Conservation (phyloP, 2,329 filamentous ascomycete species). For the Hypoxylon sp. region DNA sequence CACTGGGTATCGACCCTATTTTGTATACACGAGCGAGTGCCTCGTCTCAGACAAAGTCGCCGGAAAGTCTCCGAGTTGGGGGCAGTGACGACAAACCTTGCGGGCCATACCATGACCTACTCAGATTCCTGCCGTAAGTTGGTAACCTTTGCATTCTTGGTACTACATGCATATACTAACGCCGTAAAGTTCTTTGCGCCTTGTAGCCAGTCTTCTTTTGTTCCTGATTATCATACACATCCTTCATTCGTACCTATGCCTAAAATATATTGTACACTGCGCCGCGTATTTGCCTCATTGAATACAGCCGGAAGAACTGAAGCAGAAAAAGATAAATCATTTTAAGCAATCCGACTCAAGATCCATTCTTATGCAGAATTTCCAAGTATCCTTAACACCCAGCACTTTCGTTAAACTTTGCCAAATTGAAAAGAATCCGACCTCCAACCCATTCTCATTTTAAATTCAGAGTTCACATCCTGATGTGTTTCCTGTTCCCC, state of each 20-base stretch:
- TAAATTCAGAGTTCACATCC: neutral
- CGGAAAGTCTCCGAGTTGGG: slow-evolving; percentile 42
- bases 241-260: neutral
- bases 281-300: neutral
- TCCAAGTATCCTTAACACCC: neutral
- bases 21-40: slow-evolving; percentile 15
- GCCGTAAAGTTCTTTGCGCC: neutral
- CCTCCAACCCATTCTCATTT: neutral
- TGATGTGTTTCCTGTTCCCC: neutral
- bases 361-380: neutral
- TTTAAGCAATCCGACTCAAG: too few species aligned
- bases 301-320: neutral
- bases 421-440: neutral
- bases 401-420: neutral
- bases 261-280: neutral
- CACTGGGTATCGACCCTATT: neutral
- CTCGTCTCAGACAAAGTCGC: slow-evolving; percentile 24
- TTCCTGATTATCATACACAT: neutral
- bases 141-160: neutral
- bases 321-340: neutral
- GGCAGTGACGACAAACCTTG: slow-evolving; percentile 11
- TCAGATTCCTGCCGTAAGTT: neutral
- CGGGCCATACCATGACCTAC: slow-evolving; percentile 10
- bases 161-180: neutral
- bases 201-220: neutral